phyloP scores from a whole-genome alignment of 1,139 yeast genomes.

The Casaregolazyma lundiana region DNA sequence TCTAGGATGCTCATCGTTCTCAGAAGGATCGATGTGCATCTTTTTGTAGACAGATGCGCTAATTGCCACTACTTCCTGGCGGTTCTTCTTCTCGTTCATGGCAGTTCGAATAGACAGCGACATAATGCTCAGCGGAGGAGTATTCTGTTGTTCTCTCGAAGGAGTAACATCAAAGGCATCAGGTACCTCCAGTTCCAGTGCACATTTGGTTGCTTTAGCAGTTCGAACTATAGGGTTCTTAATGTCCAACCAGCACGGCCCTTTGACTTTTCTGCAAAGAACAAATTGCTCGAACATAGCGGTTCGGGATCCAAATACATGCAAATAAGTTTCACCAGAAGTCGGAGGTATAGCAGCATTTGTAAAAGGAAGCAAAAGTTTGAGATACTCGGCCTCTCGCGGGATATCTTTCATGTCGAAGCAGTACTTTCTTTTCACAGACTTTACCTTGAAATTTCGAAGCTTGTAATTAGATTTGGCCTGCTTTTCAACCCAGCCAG shows the following conservation, averaged over 20 bases:
- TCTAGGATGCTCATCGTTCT: slow-evolving; percentile 26
- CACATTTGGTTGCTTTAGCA: slow-evolving; percentile 40
- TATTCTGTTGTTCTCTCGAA: slow-evolving; percentile 27
- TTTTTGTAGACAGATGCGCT: slow-evolving; percentile 56
- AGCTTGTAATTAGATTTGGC: slow-evolving; percentile 39
- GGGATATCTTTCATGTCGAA: slow-evolving; percentile 84
- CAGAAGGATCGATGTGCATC: slow-evolving; percentile 59
- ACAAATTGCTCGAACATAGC: slow-evolving; percentile 83
- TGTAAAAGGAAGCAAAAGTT: slow-evolving; percentile 68
- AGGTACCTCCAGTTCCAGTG: slow-evolving; percentile 31
- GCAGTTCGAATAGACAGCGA: slow-evolving; percentile 77
- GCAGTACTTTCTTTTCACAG: slow-evolving; percentile 75
- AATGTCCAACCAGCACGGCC: slow-evolving; percentile 94
- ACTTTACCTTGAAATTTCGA: slow-evolving; percentile 55
- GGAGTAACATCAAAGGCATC: slow-evolving; percentile 41
- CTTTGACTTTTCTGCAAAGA: slow-evolving; percentile 79
- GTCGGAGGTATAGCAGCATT: slow-evolving; percentile 29
- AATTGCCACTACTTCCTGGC: slow-evolving; percentile 84
- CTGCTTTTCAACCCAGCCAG: slow-evolving; percentile 52
- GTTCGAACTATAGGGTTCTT: slow-evolving; percentile 56
- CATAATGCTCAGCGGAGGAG: slow-evolving; percentile 67
- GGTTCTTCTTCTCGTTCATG: slow-evolving; percentile 64
- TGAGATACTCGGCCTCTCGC: slow-evolving; percentile 71
- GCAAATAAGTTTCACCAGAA: slow-evolving; percentile 67
- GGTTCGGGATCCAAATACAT: slow-evolving; percentile 75